Evolutionary conservation across 1,139 yeast species (phyloP), one percentile per base, ranked within the genome.

Genomic region (Pichia inconspicua): DNA sequence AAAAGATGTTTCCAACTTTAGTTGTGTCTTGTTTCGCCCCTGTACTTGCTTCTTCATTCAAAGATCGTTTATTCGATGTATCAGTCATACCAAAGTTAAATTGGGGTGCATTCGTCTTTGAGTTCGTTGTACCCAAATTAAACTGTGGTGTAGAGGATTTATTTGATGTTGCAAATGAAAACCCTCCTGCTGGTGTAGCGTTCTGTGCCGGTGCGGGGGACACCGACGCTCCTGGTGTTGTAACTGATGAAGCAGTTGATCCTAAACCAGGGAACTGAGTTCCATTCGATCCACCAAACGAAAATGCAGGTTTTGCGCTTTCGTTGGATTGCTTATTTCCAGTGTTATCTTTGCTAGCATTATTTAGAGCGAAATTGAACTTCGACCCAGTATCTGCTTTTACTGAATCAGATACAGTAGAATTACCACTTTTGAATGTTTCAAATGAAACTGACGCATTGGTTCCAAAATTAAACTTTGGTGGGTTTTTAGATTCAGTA

Each of bases 241-340:
- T 31, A 1, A 44, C 28, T 6, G 32, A 27, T 6, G 45, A 36
- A 31, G 46, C 28, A 3, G 47, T 22, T 34, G 48, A 25, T 17
- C 48, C 44, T 25, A 40, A 45, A 3, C 37, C 37, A 8, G 31
- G 42, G 9, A 25, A 25, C 15, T 25, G 37, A 15, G 42, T 11
- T 4, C 25, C 25, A n/a, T 25, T 43, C 15, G 42, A 6, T 6
- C 31, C 25, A 42, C 51, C 51, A 40, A 51, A 44, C 1, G 49
- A 31, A 38, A 46, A 49, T 15, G 45, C 45, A 22, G 52, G 48
- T 32, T 51, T 40, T 8, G 42, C 38, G 19, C 46, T 14, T 10
- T 15, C 22, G 15, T 9, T 34, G 7, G 34, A 14, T 30, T 30
- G 7, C 6, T 5, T 15, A 3, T 15, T 34, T 34, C 37, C 37